A percentile compares a stretch with the other conserved stretches of the same genome.
These are phyloP conservation scores for Mycocentrospora acerina DNA, from an alignment of 2,329 filamentous ascomycete genomes.

Conservation along the genomic window DNA sequence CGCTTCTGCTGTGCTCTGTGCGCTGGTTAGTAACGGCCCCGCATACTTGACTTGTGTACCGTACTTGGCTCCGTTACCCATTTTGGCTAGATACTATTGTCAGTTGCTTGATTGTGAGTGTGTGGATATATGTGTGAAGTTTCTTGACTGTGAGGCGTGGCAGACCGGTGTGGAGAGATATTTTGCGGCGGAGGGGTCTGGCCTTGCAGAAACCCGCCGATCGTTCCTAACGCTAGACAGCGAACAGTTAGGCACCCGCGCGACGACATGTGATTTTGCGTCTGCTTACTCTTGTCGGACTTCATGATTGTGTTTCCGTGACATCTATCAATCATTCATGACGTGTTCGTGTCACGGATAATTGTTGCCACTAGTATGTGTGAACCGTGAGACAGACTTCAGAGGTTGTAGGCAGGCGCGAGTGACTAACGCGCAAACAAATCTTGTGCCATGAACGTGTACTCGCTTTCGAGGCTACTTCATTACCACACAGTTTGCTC, in stretches of 20 bases:
- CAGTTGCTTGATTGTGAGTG: conserved; percentile 14
- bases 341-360: background rate
- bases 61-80: conserved; percentile 44
- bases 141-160: conserved; percentile 10
- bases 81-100: conserved; percentile 19
- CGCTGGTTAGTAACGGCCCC: conserved; percentile 17
- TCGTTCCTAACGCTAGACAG: conserved; percentile 9
- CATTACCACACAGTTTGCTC: conserved; percentile 10
- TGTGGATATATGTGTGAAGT: conserved; percentile 8
- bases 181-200: conserved; percentile 28
- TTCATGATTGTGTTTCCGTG: no score
- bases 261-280: conserved; percentile 11
- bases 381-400: conserved; percentile 3
- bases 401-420: conserved; percentile 7
- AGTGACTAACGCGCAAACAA: conserved; percentile 8
- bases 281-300: no score
- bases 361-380: background rate
- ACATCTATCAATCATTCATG: no score
- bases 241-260: conserved; percentile 13
- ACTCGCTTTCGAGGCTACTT: conserved; percentile 4
- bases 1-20: conserved; percentile 42
- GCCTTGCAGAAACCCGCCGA: conserved; percentile 14
- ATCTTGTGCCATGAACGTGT: conserved; percentile 15
- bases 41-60: conserved; percentile 3
- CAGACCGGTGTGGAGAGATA: conserved; percentile 20